These are phyloP conservation scores for Penicillium sp. DNA, from an alignment of 2,329 filamentous ascomycete species.

Conservation along the genomic window DNA sequence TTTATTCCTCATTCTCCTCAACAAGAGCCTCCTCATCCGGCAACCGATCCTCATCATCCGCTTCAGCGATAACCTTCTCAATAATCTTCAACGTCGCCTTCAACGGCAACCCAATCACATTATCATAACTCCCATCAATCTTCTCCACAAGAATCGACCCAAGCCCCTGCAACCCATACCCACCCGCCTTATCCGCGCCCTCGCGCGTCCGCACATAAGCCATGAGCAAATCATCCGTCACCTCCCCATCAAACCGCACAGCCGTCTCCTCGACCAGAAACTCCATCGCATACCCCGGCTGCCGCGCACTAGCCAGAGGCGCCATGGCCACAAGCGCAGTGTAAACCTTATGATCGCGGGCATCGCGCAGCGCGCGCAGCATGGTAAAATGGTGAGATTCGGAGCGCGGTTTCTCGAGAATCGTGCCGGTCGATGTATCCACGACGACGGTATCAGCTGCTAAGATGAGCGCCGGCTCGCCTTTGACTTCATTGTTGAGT, in stretches of 20 bases:
- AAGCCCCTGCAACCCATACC: slow-evolving; percentile 87
- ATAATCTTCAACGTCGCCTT: slow-evolving; percentile 71
- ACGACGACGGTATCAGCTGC: slow-evolving; percentile 89
- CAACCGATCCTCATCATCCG: slow-evolving; percentile 57
- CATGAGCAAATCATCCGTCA: slow-evolving; percentile 76
- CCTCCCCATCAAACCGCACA: slow-evolving; percentile 73
- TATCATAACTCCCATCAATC: slow-evolving; percentile 86
- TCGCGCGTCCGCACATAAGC: slow-evolving; percentile 67
- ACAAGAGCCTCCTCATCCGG: slow-evolving; percentile 43
- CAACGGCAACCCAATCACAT: slow-evolving; percentile 86
- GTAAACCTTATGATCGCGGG: slow-evolving; percentile 70
- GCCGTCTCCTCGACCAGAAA: slow-evolving; percentile 81
- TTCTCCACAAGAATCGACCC: slow-evolving; percentile 81
- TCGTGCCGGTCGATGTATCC: slow-evolving; percentile 59
- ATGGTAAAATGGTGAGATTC: slow-evolving; percentile 78
- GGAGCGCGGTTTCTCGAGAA: slow-evolving; percentile 84
- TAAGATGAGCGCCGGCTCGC: slow-evolving; percentile 78
- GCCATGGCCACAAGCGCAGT: slow-evolving; percentile 80
- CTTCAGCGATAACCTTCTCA: slow-evolving; percentile 76
- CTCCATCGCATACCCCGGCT: slow-evolving; percentile 80
- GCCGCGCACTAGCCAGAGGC: slow-evolving; percentile 69
- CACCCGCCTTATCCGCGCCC: slow-evolving; percentile 91
- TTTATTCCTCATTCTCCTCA: slow-evolving; percentile 21
- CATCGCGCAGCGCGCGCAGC: slow-evolving; percentile 75
- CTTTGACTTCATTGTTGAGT: slow-evolving; percentile 50